These are phyloP conservation scores for Fistulinella prunicolor DNA, from an alignment of 768 basidiomycete genomes.

Conservation along the genomic window DNA sequence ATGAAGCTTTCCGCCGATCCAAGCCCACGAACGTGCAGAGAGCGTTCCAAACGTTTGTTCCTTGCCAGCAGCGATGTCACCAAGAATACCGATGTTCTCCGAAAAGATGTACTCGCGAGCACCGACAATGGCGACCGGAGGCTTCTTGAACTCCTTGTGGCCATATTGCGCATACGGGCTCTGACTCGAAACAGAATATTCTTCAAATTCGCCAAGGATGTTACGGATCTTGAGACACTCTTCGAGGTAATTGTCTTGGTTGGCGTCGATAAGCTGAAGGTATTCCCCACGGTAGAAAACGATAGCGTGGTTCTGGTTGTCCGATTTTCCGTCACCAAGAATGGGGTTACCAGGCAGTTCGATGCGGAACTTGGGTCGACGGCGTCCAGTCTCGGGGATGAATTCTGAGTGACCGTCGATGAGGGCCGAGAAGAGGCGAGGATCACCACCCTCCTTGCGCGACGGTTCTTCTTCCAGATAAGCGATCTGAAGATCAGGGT, in stretches of 20 bases:
- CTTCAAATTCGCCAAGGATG: conserved; percentile 96
- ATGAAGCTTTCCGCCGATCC: conserved; percentile 97
- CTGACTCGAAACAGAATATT: conserved; percentile 79
- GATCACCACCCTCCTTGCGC: conserved; percentile 92
- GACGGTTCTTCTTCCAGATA: conserved; percentile 96
- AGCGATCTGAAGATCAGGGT: conserved; percentile 97
- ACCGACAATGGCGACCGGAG: conserved; percentile 96
- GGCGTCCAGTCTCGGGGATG: conserved; percentile 79
- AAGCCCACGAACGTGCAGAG: conserved; percentile 91
- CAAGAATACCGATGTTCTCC: conserved; percentile 98
- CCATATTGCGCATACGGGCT: conserved; percentile 92
- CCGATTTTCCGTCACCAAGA: conserved; percentile 97
- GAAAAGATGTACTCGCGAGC: conserved; percentile 99
- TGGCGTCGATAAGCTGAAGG: conserved; percentile 98
- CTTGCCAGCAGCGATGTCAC: conserved; percentile 97
- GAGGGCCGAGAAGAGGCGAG: conserved; percentile 90
- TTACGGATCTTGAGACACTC: conserved; percentile 99
- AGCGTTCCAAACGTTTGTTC: conserved; percentile 99
- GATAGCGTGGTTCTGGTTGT: conserved; percentile 99
- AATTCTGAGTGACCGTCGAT: conserved; percentile 99
- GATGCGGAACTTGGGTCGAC: conserved; percentile 96
- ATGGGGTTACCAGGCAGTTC: conserved; percentile 99
- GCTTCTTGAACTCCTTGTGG: conserved; percentile 80
- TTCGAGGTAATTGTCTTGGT: conserved; percentile 99
- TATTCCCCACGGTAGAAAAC: conserved; percentile 99